These are phyloP conservation scores for Suhomyces maxii DNA, from an alignment of 1,139 yeast species.

Conservation along the genomic window DNA sequence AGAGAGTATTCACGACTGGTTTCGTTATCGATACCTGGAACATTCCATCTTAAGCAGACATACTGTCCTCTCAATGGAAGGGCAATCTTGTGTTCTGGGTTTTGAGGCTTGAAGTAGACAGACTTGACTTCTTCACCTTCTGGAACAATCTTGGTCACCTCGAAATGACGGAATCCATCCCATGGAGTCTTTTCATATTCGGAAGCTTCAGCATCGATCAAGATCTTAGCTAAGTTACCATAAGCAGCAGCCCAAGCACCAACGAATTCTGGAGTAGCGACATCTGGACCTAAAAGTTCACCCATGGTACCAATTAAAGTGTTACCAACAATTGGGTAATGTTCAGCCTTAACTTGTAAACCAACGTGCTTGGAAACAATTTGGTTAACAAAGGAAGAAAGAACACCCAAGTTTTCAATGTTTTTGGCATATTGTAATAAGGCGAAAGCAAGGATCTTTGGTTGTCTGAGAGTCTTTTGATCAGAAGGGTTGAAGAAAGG, in stretches of 20 bases:
- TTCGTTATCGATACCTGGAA: conserved; percentile 29
- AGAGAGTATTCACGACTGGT: conserved; percentile 56
- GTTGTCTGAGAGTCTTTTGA: conserved; percentile 58
- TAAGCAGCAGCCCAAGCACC: conserved; percentile 71
- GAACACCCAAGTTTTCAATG: conserved; percentile 58
- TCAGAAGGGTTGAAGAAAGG: conserved; percentile 61
- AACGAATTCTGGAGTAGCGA: conserved; percentile 57
- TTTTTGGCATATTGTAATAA: conserved; percentile 62
- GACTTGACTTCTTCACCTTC: conserved; percentile 55
- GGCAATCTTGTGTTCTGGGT: conserved; percentile 34
- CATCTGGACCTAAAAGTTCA: conserved; percentile 54
- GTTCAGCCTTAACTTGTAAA: conserved; percentile 59
- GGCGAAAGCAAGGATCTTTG: conserved; percentile 63
- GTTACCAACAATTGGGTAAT: conserved; percentile 64
- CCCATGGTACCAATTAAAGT: conserved; percentile 54
- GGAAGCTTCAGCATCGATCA: conserved; percentile 56
- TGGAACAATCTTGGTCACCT: conserved; percentile 38
- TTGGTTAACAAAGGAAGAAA: conserved; percentile 55
- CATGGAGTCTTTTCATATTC: conserved; percentile 50
- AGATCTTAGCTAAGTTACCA: conserved; percentile 58
- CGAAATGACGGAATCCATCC: conserved; percentile 57
- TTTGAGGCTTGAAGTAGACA: conserved; percentile 50
- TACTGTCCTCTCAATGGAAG: conserved; percentile 60
- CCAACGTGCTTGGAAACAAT: conserved; percentile 70
- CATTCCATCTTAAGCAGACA: conserved; percentile 49